Evolutionary conservation across 2,329 filamentous ascomycete genomes (phyloP).

Genomic region (Setomelanomma holmii): DNA sequence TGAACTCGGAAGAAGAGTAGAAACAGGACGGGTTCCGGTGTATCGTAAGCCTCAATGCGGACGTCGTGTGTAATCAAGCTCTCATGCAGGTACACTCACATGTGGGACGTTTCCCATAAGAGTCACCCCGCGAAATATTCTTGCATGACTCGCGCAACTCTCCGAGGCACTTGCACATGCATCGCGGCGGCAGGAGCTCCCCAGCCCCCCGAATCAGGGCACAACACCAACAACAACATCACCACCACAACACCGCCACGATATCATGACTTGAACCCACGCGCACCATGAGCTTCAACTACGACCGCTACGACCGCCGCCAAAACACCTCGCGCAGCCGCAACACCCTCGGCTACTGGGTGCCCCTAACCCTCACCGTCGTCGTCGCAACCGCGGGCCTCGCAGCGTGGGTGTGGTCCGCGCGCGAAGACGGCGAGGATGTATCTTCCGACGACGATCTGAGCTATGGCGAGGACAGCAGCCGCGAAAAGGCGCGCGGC

Average conservation of each 20-base stretch:
- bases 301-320: slow-evolving; percentile 63
- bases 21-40: neutral
- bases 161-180: slow-evolving; percentile 9
- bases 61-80: neutral
- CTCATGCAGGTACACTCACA: slow-evolving; percentile 15
- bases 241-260: slow-evolving; percentile 4
- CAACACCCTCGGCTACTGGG: slow-evolving; percentile 79
- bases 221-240: slow-evolving; percentile 22
- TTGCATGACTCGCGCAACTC: slow-evolving; percentile 20
- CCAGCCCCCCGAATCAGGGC: slow-evolving; percentile 18
- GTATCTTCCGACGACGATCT: slow-evolving; percentile 61
- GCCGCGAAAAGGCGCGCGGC: slow-evolving; percentile 24
- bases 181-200: neutral
- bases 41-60: neutral
- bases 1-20: too few relatives aligned
- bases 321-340: slow-evolving; percentile 63
- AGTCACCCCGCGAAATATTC: slow-evolving; percentile 29
- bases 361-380: slow-evolving; percentile 84
- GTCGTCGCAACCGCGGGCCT: slow-evolving; percentile 86
- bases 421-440: slow-evolving; percentile 78
- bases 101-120: slow-evolving; percentile 16
- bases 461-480: slow-evolving; percentile 52
- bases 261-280: slow-evolving; percentile 19
- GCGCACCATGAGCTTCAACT: slow-evolving; percentile 50
- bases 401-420: slow-evolving; percentile 93